Evolutionary conservation across 495 filamentous ascomycete genomes (phyloP).

Genomic region (Hypoxylon cercidicola): DNA sequence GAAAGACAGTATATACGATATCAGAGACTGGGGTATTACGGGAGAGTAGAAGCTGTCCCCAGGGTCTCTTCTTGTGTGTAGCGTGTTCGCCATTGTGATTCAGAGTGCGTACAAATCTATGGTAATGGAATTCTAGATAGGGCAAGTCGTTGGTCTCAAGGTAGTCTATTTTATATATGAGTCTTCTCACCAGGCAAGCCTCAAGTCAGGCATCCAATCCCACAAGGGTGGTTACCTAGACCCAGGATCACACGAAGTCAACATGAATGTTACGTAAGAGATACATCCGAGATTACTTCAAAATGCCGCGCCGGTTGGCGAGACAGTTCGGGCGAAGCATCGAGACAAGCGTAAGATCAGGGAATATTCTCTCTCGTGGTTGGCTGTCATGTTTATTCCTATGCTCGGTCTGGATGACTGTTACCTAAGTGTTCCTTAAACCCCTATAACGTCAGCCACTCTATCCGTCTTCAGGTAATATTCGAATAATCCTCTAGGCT

Average conservation of each 20-base stretch:
- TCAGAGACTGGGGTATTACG: neutral
- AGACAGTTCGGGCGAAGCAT: neutral
- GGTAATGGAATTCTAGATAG: neutral
- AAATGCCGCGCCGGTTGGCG: constrained; percentile 2
- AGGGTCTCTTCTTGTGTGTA: constrained; percentile 1
- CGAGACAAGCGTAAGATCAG: neutral
- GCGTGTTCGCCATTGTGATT: constrained; percentile 1
- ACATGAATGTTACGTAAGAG: constrained; percentile 11
- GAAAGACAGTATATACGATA: neutral
- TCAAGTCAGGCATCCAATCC: neutral
- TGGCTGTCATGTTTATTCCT: neutral
- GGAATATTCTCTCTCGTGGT: neutral
- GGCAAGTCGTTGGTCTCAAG: neutral
- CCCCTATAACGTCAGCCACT: constrained; percentile 4
- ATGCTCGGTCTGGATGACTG: neutral
- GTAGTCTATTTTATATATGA: constrained; percentile 13
- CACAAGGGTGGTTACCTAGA: neutral
- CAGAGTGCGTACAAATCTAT: neutral
- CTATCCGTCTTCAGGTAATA: neutral
- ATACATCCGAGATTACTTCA: neutral
- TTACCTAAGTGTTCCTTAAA: neutral
- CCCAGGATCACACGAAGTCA: neutral
- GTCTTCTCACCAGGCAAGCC: neutral
- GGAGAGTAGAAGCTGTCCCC: constrained; percentile 5
- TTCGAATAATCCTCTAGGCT: constrained; percentile 1